Evolutionary conservation across 83 land plant genomes (phyloP).

Genomic region (Diphasiastrum complanatum): DNA sequence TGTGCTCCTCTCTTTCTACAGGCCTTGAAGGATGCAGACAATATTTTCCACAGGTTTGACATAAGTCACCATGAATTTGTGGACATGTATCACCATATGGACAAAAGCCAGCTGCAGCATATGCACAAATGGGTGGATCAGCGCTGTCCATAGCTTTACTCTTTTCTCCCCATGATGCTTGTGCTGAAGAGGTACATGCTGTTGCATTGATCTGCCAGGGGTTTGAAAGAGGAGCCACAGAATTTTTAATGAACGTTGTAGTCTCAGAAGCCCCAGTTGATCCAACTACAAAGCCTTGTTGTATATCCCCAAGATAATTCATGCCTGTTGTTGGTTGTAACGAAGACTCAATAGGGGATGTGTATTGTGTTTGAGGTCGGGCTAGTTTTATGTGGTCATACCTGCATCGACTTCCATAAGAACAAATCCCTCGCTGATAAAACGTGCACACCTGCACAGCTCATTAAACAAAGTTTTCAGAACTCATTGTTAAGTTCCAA

Average conservation of each 20-base stretch:
- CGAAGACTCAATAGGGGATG: too few relatives aligned
- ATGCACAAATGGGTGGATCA: slow-evolving; percentile 69
- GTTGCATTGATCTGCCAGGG: background rate
- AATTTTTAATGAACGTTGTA: too few relatives aligned
- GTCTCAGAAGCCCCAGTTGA: background rate
- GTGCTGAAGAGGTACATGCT: background rate
- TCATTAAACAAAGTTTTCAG: background rate
- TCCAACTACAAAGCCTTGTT: background rate
- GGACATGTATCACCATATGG: slow-evolving; percentile 71
- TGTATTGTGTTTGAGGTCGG: slow-evolving; percentile 29
- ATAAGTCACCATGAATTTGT: slow-evolving; percentile 74
- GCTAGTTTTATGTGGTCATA: slow-evolving; percentile 79
- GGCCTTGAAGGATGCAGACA: slow-evolving; percentile 85
- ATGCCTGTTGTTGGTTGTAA: background rate
- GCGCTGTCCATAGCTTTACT: slow-evolving; percentile 24
- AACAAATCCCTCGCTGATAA: slow-evolving; percentile 79
- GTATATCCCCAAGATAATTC: background rate
- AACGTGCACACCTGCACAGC: slow-evolving; percentile 75
- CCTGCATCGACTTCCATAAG: slow-evolving; percentile 83
- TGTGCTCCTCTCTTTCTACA: slow-evolving; percentile 76
- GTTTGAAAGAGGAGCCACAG: background rate
- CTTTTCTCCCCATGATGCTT: background rate
- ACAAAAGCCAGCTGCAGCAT: slow-evolving; percentile 90
- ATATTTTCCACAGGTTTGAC: slow-evolving; percentile 81
- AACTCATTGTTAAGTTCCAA: background rate